These are phyloP conservation scores for Polychytrium aggregatum DNA, from an alignment of 192 early-diverging fungal species.

Conservation along the genomic window DNA sequence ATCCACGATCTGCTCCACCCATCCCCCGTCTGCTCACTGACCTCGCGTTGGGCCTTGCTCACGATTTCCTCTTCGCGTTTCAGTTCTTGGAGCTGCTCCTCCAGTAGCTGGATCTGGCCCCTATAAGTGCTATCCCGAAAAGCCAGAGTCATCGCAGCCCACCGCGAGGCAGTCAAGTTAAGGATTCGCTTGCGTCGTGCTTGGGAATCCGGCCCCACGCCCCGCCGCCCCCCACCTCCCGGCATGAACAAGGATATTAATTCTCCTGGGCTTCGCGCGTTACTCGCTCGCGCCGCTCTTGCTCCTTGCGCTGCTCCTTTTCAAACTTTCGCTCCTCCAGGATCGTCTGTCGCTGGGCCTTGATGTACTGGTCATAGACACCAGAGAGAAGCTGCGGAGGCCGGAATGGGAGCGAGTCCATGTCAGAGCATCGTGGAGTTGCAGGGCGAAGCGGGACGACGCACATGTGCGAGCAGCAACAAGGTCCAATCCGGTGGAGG, in stretches of 20 bases:
- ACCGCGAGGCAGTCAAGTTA: too few species aligned
- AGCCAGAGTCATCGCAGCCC: too few species aligned
- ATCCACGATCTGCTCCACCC: too few species aligned
- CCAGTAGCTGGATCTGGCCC: constrained; percentile 5
- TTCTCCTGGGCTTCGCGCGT: constrained; percentile 4
- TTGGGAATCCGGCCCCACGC: too few species aligned
- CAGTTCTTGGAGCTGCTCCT: constrained; percentile 7
- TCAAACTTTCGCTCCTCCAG: constrained; percentile 8
- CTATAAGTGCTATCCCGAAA: neutral
- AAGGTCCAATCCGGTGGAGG: too few species aligned
- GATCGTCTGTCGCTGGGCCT: constrained; percentile 6
- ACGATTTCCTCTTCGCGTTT: constrained; percentile 8
- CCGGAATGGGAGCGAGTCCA: neutral
- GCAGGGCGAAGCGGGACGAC: too few species aligned
- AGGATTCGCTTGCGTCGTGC: too few species aligned
- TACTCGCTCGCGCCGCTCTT: neutral
- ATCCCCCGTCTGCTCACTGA: too few species aligned
- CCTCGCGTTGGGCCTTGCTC: constrained; percentile 9
- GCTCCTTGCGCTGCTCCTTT: constrained; percentile 1
- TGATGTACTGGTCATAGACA: constrained; percentile 4
- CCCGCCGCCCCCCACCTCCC: neutral
- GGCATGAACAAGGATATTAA: constrained; percentile 3
- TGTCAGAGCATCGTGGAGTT: too few species aligned
- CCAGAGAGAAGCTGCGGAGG: constrained; percentile 6
- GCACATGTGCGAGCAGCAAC: too few species aligned